Conservation (phyloP, 2,329 filamentous ascomycete species). For the Calycina marina region DNA sequence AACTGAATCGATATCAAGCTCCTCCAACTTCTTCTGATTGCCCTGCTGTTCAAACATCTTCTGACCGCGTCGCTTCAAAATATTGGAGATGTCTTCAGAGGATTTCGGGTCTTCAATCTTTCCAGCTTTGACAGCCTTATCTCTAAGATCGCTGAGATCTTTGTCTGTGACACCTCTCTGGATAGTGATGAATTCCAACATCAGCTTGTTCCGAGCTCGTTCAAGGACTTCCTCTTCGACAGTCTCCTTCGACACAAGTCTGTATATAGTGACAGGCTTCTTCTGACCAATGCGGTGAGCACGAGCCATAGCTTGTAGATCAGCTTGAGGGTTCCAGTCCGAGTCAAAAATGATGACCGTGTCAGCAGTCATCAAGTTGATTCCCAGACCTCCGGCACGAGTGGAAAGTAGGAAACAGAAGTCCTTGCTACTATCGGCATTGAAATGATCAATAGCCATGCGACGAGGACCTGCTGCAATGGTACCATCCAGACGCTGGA, state of each 20-base stretch:
- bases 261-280: slow-evolving; percentile 88
- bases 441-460: slow-evolving; percentile 96
- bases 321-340: slow-evolving; percentile 97
- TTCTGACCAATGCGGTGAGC: slow-evolving; percentile 97
- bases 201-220: slow-evolving; percentile 89
- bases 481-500: slow-evolving; percentile 88
- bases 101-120: slow-evolving; percentile 72
- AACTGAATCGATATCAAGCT: slow-evolving; percentile 94
- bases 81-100: slow-evolving; percentile 87
- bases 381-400: slow-evolving; percentile 89
- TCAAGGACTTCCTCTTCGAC: slow-evolving; percentile 97
- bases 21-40: slow-evolving; percentile 92
- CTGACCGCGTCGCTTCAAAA: slow-evolving; percentile 94
- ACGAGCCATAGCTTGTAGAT: slow-evolving; percentile 95
- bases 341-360: slow-evolving; percentile 97
- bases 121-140: slow-evolving; percentile 67
- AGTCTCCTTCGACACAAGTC: slow-evolving; percentile 92
- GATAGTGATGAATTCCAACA: slow-evolving; percentile 94
- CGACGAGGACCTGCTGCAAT: slow-evolving; percentile 78
- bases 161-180: slow-evolving; percentile 95
- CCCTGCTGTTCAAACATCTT: slow-evolving; percentile 98
- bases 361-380: slow-evolving; percentile 97
- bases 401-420: slow-evolving; percentile 96
- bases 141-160: slow-evolving; percentile 59
- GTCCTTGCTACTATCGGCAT: slow-evolving; percentile 87